Evolutionary conservation across 306 rosid species (phyloP).

Genomic region (Alnus glutinosa): DNA sequence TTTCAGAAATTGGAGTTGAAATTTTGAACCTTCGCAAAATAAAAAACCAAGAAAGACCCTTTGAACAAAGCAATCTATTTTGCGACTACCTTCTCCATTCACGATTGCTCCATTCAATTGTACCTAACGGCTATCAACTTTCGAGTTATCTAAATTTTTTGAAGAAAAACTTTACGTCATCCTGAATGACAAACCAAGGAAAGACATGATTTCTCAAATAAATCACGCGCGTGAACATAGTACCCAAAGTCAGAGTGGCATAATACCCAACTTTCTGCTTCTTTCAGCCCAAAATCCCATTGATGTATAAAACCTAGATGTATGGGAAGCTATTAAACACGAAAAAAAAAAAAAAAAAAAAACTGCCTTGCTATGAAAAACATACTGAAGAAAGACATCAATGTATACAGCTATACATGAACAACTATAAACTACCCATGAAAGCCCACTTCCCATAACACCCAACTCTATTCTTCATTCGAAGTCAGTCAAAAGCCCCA

Average conservation of each 20-base stretch:
- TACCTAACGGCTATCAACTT: slow-evolving; percentile 5
- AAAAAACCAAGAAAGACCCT: neutral
- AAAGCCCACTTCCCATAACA: neutral
- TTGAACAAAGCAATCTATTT: neutral
- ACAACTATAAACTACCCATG: neutral
- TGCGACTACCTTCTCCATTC: neutral
- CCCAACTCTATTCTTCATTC: neutral
- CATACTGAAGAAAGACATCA: neutral
- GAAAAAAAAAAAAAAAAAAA: neutral
- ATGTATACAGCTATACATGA: neutral
- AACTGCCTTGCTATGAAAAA: neutral
- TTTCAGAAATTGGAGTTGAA: neutral
- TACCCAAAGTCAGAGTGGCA: neutral
- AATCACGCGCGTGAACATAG: neutral
- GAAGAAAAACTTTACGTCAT: neutral
- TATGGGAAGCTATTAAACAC: neutral
- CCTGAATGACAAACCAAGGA: neutral
- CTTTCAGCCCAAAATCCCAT: neutral
- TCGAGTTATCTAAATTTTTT: neutral
- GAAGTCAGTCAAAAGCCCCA: neutral
- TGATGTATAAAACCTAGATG: neutral
- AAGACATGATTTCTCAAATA: neutral
- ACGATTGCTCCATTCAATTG: neutral
- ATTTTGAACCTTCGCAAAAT: neutral
- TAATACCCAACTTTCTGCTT: neutral